Base-by-base conservation (phyloP, 106 monocot species). In the Alisma plantagoaquatica region DNA sequence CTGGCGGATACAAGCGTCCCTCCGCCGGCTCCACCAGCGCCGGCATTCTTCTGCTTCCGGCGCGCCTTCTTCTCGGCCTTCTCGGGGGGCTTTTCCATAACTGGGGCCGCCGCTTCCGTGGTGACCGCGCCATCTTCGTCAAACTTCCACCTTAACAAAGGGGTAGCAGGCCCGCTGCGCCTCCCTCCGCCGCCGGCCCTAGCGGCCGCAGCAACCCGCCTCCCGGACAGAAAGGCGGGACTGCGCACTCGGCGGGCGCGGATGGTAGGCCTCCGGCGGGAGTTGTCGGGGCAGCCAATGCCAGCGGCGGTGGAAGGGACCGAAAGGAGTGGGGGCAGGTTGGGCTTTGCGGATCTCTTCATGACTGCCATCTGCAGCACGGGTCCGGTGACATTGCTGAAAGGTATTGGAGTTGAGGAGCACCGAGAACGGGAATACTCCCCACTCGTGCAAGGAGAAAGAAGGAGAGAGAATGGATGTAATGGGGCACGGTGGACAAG, bases 81-180 rank as follows among this genome's bases (percentile, higher is more conserved):
- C 49, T 41, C 32, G 18, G 17, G 31, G 6, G 28, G 42, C 26
- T 15, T 18, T 25, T 42, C 43, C 38, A 18, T 35, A 20, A 10
- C 32, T 32, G 18, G 33, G 8, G 33, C 49, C 23, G 33, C 49
- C 38, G 19, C 19, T 27, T 46, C 17, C 1, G 31, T 14, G 3
- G 42, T 49, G 9, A 23, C 10, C 16, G 19, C 76, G 9, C 31
- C 70, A 29, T 53, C 49, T 3, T 68, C 81, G 47, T 59, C 66
- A 66, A 73, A 53, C 69, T 83, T 92, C 92, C 92, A 92, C 33
- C 61, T 47, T 10, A 92, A 79, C 23, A 79, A 43, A 10, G 92
- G 92, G 23, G 92, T 92, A 24, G 75, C 35, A n/a, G 92, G 82
- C 11, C 65, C 65, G 27, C 82, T 83, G 12, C 69, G 60, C 48